Evolutionary conservation across 352 stramenopile species (phyloP), one percentile per base, ranked within the genome.

Genomic region (Phytophthora lateralis): DNA sequence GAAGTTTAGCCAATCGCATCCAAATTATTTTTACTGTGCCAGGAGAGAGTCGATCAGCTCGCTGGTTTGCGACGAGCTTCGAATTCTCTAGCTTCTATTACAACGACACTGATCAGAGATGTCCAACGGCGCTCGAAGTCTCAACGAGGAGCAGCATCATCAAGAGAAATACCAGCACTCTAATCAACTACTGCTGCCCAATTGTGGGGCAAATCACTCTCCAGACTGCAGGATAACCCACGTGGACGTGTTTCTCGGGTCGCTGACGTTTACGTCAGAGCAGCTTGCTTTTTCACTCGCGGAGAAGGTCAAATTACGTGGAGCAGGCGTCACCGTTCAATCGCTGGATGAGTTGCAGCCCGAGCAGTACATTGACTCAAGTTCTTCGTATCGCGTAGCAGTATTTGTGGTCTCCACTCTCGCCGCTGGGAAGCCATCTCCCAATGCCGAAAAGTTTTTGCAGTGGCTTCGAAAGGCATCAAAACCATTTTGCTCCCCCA

Each of bases 371-470:
- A 10, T 57, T 11, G 39, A 56, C n/a, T 67, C 75, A 15, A 76
- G 90, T 24, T 48, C 44, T 7, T 45, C 34, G 14, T 39, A 37
- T 34, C 57, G 43, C 20, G 26, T 88, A 34, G 82, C 77, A 7
- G 66, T 98, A 27, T 97, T 98, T 44, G 56, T 98, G 18, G 79
- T 97, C 57, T 82, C 95, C 2, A 98, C 95, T 0, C 97, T 98
- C 63, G 92, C 90, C 17, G 92, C 97, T 65, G 94, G 93, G 20
- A 94, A 98, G 44, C 76, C 93, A 15, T 46, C 60, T 3, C 96
- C 93, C 10, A 70, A 66, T 9, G 55, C 58, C 5, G 57, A 71
- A 15, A 34, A 18, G 3, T 66, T 69, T 41, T 53, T 58, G 14
- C 50, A 62, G 26, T 67, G 57, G 63, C 32, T 70, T 15, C 55